These are phyloP conservation scores for Cytidiella melzeri DNA, from an alignment of 768 basidiomycete genomes.

Conservation along the genomic window DNA sequence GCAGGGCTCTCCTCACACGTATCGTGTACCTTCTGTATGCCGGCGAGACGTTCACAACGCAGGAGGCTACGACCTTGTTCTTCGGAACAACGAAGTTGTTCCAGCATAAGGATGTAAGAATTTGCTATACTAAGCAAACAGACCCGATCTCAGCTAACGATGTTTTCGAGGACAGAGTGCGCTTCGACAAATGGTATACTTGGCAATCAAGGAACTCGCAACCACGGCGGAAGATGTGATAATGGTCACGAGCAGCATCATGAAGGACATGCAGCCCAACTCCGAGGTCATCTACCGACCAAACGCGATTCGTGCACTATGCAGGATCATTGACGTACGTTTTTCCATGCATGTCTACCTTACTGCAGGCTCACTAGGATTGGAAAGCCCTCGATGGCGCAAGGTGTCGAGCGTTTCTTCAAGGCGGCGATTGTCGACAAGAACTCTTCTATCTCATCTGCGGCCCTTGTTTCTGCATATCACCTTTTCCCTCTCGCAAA, in stretches of 20 bases:
- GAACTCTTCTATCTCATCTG: conserved; percentile 91
- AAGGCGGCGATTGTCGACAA: conserved; percentile 98
- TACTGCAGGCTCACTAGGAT: conserved; percentile 8
- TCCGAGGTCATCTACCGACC: conserved; percentile 98
- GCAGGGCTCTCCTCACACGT: conserved; percentile 90
- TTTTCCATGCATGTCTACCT: not conserved
- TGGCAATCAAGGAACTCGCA: conserved; percentile 96
- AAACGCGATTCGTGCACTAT: conserved; percentile 94
- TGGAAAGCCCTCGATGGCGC: conserved; percentile 94
- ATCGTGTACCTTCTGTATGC: conserved; percentile 96
- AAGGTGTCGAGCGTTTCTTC: conserved; percentile 98
- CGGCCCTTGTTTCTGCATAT: conserved; percentile 94
- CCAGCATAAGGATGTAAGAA: conserved; percentile 96
- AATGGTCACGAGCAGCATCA: conserved; percentile 98
- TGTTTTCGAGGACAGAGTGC: conserved; percentile 57
- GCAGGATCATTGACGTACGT: conserved; percentile 95
- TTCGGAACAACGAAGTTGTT: conserved; percentile 99
- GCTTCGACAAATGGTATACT: conserved; percentile 94
- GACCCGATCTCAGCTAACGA: conserved; percentile 1
- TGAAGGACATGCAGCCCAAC: conserved; percentile 99
- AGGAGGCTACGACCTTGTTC: conserved; percentile 97
- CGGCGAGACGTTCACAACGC: conserved; percentile 89
- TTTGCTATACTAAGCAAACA: not conserved
- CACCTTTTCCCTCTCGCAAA: conserved; percentile 92
- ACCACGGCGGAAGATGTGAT: conserved; percentile 97